These are phyloP conservation scores for Aspergillus sp. DNA, from an alignment of 2,329 filamentous ascomycete genomes.

Conservation along the genomic window DNA sequence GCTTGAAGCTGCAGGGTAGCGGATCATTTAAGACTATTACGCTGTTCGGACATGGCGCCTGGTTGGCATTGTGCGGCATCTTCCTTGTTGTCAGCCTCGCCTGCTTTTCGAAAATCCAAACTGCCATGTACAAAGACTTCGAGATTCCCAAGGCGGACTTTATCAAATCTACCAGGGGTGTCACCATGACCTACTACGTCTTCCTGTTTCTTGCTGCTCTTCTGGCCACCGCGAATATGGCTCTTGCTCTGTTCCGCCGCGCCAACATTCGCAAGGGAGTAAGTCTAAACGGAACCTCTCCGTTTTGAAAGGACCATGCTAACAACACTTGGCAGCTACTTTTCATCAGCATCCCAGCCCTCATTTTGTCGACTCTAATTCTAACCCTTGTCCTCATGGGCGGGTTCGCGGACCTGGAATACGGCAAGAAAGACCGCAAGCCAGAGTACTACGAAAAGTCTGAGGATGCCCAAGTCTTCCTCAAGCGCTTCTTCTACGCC, in stretches of 20 bases:
- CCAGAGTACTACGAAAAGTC: background rate
- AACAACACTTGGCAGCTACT: background rate
- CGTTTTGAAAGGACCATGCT: background rate
- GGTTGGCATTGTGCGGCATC: constrained; percentile 8
- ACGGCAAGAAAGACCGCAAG: background rate
- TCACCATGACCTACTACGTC: constrained; percentile 9
- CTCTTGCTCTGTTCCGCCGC: constrained; percentile 5
- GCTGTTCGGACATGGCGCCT: constrained; percentile 3
- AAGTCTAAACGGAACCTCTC: background rate
- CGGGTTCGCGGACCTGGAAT: background rate
- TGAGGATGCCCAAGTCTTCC: constrained; percentile 7
- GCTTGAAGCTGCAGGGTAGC: constrained; percentile 12
- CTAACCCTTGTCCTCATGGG: constrained; percentile 9
- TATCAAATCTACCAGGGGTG: background rate
- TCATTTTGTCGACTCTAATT: constrained; percentile 8
- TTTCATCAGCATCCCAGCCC: background rate
- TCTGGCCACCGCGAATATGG: constrained; percentile 8
- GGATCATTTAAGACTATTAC: background rate
- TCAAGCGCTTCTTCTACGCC: constrained; percentile 13
- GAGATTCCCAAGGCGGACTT: background rate
- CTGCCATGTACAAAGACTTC: background rate
- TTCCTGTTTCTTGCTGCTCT: constrained; percentile 14
- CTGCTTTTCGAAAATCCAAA: constrained; percentile 2
- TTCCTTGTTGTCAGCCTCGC: constrained; percentile 11
- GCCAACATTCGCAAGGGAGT: constrained; percentile 10